phyloP scores from a whole-genome alignment of 768 basidiomycete genomes.

The Mycena chlorophos region DNA sequence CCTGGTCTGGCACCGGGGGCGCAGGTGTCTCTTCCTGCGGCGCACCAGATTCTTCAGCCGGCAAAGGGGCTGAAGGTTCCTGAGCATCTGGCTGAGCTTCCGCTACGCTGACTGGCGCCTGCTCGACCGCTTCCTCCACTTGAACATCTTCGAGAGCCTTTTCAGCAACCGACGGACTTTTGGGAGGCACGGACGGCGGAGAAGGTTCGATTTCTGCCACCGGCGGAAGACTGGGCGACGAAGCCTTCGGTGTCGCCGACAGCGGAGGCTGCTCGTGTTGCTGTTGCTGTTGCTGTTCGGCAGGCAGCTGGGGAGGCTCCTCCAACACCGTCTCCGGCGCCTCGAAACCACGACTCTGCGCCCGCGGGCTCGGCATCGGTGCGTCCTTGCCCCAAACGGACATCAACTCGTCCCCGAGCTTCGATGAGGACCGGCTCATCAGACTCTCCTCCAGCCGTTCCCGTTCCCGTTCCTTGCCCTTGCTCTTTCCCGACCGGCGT shows the following conservation, averaged over 20 bases:
- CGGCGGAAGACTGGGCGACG: no score
- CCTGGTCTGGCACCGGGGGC: no score
- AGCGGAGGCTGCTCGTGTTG: not conserved
- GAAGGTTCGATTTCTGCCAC: no score
- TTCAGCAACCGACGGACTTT: not conserved
- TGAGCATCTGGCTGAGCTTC: not conserved
- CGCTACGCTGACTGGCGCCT: not conserved
- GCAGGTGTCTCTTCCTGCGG: no score
- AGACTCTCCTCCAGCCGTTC: slow-evolving; percentile 32
- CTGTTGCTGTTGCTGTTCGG: not conserved
- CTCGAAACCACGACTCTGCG: slow-evolving; percentile 17
- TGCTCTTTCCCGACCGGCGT: slow-evolving; percentile 20
- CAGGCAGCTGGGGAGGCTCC: not conserved
- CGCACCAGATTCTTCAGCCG: no score
- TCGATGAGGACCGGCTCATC: slow-evolving; percentile 35
- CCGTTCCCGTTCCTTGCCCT: slow-evolving; percentile 32
- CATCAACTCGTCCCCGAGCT: slow-evolving; percentile 43
- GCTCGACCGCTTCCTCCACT: slow-evolving; percentile 5
- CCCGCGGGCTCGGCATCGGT: slow-evolving; percentile 29
- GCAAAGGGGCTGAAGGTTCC: no score
- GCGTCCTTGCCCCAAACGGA: slow-evolving; percentile 47
- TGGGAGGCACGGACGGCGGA: no score
- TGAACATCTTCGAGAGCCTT: not conserved
- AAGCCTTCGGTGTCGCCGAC: not conserved
- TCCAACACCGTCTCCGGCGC: slow-evolving; percentile 16